phyloP scores from a whole-genome alignment of 768 basidiomycete genomes.

The Pleurotus tuoliensis region DNA sequence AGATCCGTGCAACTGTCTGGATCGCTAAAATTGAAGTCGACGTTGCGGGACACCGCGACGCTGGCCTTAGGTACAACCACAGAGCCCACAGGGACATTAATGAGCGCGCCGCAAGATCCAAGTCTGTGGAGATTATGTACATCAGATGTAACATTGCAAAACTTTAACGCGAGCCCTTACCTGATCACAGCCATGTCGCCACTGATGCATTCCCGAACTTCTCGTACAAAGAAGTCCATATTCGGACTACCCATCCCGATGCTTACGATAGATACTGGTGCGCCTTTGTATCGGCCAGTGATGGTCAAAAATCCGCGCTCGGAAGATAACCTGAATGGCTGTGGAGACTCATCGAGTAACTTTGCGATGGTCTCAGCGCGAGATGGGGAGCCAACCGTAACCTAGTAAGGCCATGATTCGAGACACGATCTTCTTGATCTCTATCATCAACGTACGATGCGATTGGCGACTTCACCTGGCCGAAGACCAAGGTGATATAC shows the following conservation, averaged over 20 bases:
- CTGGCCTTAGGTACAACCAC: constrained; percentile 69
- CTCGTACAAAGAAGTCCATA: constrained; percentile 83
- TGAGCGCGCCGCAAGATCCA: constrained; percentile 77
- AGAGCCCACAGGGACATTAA: constrained; percentile 68
- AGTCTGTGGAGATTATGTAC: constrained; percentile 38
- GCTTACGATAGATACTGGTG: constrained; percentile 68
- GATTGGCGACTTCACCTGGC: constrained; percentile 76
- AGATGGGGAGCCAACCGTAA: constrained; percentile 73
- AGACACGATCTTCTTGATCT: background rate
- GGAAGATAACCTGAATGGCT: constrained; percentile 59
- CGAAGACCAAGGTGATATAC: constrained; percentile 79
- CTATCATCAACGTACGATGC: constrained; percentile 48
- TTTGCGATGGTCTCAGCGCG: constrained; percentile 59
- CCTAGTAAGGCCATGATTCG: constrained; percentile 29
- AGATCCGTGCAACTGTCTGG: constrained; percentile 34
- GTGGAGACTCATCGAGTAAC: constrained; percentile 55
- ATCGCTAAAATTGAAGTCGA: constrained; percentile 69
- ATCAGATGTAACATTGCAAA: constrained; percentile 6
- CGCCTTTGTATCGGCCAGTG: constrained; percentile 59
- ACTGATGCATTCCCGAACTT: constrained; percentile 67
- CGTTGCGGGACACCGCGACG: constrained; percentile 67
- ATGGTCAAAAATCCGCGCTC: constrained; percentile 76
- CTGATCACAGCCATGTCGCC: constrained; percentile 57
- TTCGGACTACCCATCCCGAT: constrained; percentile 85
- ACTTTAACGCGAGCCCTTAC: constrained; percentile 22